Percentiles rank a stretch among this genome's conserved stretches.
phyloP scores from a whole-genome alignment of 1,139 yeast genomes.

The Suhomyces yuchorum region DNA sequence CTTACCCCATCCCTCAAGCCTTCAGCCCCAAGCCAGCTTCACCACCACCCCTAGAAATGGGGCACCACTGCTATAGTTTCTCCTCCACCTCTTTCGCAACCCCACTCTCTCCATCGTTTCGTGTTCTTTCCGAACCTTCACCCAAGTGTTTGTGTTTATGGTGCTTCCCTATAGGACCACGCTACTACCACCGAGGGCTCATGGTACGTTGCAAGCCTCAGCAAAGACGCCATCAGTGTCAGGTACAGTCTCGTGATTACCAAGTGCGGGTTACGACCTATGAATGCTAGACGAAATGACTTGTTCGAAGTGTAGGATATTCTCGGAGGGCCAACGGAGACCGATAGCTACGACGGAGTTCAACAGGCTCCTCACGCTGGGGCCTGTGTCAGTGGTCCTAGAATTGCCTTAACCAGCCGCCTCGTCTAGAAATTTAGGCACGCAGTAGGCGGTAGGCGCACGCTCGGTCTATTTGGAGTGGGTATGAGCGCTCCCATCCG shows the following conservation, averaged over 20 bases:
- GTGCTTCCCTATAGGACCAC: background rate
- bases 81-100: background rate
- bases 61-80: no score
- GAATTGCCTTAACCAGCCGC: conserved; percentile 5
- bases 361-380: background rate
- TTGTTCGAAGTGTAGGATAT: no score
- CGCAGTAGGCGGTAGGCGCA: conserved; percentile 1
- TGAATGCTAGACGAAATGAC: no score
- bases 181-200: background rate
- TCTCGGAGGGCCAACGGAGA: background rate
- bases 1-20: no score
- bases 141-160: background rate
- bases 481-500: conserved; percentile 1
- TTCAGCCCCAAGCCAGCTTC: no score
- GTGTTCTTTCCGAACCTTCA: background rate
- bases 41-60: no score
- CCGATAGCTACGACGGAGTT: background rate
- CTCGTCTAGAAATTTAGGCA: conserved; percentile 4
- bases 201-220: background rate
- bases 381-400: background rate
- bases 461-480: conserved; percentile 1
- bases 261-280: background rate
- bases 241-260: background rate
- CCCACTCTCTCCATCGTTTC: background rate
- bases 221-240: background rate